These are phyloP conservation scores for Beauveria scarabaeidicola DNA, from an alignment of 2,329 filamentous ascomycete genomes.

Conservation along the genomic window DNA sequence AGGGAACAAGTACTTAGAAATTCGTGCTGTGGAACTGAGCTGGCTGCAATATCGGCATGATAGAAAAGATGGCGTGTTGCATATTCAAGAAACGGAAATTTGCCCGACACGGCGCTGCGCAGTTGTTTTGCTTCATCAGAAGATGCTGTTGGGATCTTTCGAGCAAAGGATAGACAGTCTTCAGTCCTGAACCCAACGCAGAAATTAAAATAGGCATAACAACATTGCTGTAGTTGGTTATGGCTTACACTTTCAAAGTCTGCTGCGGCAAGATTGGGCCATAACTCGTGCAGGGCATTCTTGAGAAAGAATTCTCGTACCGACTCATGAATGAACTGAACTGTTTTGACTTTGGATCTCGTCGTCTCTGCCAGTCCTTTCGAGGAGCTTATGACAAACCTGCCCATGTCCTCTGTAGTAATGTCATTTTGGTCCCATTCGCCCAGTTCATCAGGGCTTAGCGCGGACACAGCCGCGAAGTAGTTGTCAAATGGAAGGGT, in stretches of 20 bases:
- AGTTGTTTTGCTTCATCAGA: background rate
- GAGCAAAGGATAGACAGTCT: too few species aligned
- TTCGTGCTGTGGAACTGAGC: fast-evolving
- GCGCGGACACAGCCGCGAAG: constrained; percentile 14
- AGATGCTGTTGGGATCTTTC: background rate
- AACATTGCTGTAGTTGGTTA: constrained; percentile 10
- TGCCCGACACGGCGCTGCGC: background rate
- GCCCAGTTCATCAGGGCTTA: background rate
- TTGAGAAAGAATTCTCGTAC: constrained; percentile 38
- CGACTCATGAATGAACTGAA: constrained; percentile 44
- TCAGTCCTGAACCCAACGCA: fast-evolving
- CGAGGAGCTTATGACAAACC: constrained; percentile 30
- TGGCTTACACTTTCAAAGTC: constrained; percentile 9
- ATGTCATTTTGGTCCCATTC: constrained; percentile 18
- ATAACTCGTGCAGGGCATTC: constrained; percentile 20
- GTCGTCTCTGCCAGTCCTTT: constrained; percentile 36
- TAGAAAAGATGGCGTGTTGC: constrained; percentile 10
- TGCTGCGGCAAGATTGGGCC: background rate
- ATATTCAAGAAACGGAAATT: constrained; percentile 14
- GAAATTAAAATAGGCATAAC: background rate
- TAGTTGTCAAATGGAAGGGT: too few species aligned
- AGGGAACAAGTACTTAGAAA: constrained; percentile 5
- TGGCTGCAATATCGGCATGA: constrained; percentile 13
- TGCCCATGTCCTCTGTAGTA: constrained; percentile 18
- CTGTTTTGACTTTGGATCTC: constrained; percentile 6